These are phyloP conservation scores for Lunasporangiospora selenospora DNA, from an alignment of 192 early-diverging fungal genomes.

Conservation along the genomic window DNA sequence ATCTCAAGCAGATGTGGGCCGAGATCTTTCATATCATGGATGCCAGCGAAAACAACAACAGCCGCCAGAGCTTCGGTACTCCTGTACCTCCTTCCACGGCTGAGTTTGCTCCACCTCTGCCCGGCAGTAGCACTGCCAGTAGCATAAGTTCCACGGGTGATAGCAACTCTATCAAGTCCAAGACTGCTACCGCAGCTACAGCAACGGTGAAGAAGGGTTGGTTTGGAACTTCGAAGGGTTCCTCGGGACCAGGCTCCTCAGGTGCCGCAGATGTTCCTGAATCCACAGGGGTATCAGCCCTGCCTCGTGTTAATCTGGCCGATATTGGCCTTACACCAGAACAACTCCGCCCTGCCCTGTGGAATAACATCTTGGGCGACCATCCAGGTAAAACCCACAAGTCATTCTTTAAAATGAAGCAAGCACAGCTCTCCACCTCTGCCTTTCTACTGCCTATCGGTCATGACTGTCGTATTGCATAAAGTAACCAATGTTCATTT, in stretches of 20 bases:
- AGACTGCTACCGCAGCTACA: constrained; percentile 16
- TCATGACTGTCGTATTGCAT: too few relatives aligned
- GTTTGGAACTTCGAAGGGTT: constrained; percentile 24
- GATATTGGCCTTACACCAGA: constrained; percentile 32
- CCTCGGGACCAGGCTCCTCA: too few relatives aligned
- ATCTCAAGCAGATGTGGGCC: constrained; percentile 46
- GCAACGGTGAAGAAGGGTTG: constrained; percentile 41
- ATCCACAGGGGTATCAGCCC: constrained; percentile 1
- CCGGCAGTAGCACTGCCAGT: too few relatives aligned
- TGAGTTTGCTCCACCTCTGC: too few relatives aligned
- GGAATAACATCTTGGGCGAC: constrained; percentile 46
- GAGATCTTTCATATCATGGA: constrained; percentile 35
- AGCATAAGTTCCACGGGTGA: too few relatives aligned
- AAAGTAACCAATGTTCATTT: not conserved
- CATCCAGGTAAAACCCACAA: constrained; percentile 25
- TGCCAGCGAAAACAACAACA: too few relatives aligned
- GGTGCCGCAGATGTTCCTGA: too few relatives aligned
- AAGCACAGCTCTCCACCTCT: not conserved
- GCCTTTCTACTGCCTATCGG: too few relatives aligned
- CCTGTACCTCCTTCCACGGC: too few relatives aligned
- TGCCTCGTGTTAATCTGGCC: constrained; percentile 19
- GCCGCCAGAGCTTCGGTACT: too few relatives aligned
- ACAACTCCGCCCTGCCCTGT: constrained; percentile 33
- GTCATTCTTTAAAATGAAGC: not conserved
- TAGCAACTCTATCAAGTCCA: constrained; percentile 27